phyloP scores from a whole-genome alignment of 2,329 filamentous ascomycete species.

The Diplodia scrobiculata region DNA sequence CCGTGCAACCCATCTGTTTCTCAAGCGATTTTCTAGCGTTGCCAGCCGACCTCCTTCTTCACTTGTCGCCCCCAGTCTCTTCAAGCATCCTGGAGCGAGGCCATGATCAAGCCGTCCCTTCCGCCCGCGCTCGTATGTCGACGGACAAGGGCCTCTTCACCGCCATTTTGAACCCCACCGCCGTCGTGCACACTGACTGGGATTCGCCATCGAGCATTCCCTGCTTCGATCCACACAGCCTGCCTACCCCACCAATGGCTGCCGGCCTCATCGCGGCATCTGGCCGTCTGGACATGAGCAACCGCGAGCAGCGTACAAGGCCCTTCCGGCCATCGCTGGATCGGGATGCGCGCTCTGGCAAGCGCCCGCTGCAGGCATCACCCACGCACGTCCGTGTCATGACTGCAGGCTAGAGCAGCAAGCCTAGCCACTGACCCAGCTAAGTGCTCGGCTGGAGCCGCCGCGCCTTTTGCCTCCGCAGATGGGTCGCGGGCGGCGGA shows the following conservation, averaged over 20 bases:
- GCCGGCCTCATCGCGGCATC: constrained; percentile 24
- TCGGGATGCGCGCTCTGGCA: constrained; percentile 16
- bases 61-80: constrained; percentile 21
- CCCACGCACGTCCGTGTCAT: constrained; percentile 12
- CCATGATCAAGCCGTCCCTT: constrained; percentile 27
- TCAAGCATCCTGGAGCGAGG: constrained; percentile 21
- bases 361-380: constrained; percentile 20
- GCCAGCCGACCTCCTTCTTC: constrained; percentile 27
- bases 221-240: constrained; percentile 28
- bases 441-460: constrained; percentile 26
- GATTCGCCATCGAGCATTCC: constrained; percentile 22
- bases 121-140: constrained; percentile 26
- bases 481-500: constrained; percentile 21
- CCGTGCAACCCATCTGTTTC: constrained; percentile 29
- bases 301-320: constrained; percentile 25
- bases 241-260: constrained; percentile 27
- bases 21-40: constrained; percentile 29
- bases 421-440: constrained; percentile 22
- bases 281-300: constrained; percentile 25
- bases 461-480: constrained; percentile 25
- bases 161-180: constrained; percentile 30
- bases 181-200: constrained; percentile 16
- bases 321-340: constrained; percentile 14
- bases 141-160: constrained; percentile 25
- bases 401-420: constrained; percentile 11